Evolutionary conservation across 805 yeast genomes (phyloP), one percentile per base, ranked within the genome.

Genomic region (Maudiozyma barnettii): DNA sequence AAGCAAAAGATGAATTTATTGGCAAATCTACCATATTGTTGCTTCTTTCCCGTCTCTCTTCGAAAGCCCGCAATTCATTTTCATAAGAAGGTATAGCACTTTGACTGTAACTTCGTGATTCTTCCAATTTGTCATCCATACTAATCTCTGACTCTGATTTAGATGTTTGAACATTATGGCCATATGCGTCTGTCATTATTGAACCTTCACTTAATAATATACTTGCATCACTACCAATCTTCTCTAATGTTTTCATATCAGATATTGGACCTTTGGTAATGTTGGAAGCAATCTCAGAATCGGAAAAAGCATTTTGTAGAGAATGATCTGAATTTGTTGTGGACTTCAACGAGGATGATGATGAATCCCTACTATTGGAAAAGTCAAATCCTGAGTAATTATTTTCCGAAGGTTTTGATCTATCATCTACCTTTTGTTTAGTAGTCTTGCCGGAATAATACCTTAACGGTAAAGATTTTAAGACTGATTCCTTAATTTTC

Each of bases 1-100:
- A 83, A 1, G 91, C 93, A 70, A 82, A 83, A 51, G 90, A 82
- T 36, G 84, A 85, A 51, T 79, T 82, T 13, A 81, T 70, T 0
- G 87, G 88, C 33, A 83, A 61, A 6, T 83, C 76, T 35, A 84
- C 84, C 36, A 80, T 74, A 16, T 37, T 45, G 18, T 44, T 44
- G 79, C 19, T 40, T 18, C 29, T 31, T 57, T 82, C 56, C 18
- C 57, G 54, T 39, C 47, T 54, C 13, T 50, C 45, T 36, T 59
- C 62, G 44, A 59, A 60, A 22, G 51, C 52, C 21, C 51, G 50
- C 18, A 61, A 48, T 40, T 60, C 64, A 29, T 50, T 54, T 20
- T 52, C 41, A 43, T 42, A 41, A 13, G 45, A 36, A 4, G 48
- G 48, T 4, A 41, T 26, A 16, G 36, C 22, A n/a, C 23, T 8